Percentiles rank a stretch among this genome's conserved stretches.
Conservation (phyloP, 441 rosid species). For the Gossypium trilobum region DNA sequence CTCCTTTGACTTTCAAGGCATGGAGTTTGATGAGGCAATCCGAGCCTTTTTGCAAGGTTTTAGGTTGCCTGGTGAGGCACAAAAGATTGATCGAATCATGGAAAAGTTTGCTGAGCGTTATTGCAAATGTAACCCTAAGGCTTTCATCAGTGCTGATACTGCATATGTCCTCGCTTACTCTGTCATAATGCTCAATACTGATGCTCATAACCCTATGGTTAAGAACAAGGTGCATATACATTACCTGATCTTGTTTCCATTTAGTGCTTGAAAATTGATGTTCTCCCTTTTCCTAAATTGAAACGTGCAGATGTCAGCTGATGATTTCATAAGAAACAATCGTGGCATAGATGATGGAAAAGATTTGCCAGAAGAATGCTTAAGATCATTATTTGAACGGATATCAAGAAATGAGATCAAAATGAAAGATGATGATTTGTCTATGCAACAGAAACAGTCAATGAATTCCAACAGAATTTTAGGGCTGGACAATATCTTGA, state of each 20-base stretch:
- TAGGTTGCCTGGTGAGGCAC: slow-evolving; percentile 99
- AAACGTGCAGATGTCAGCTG: slow-evolving; percentile 83
- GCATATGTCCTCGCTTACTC: slow-evolving; percentile 98
- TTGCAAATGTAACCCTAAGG: slow-evolving; percentile 92
- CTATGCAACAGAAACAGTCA: slow-evolving; percentile 68
- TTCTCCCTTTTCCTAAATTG: slow-evolving; percentile 14
- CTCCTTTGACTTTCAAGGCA: slow-evolving; percentile 76
- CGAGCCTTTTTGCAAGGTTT: slow-evolving; percentile 80
- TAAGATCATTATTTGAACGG: slow-evolving; percentile 81
- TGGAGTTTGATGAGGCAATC: slow-evolving; percentile 97
- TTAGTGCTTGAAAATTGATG: slow-evolving; percentile 22
- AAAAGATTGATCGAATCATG: slow-evolving; percentile 96
- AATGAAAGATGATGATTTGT: slow-evolving; percentile 84
- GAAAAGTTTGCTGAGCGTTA: slow-evolving; percentile 94
- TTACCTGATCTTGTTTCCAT: slow-evolving; percentile 14
- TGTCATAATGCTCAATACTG: slow-evolving; percentile 93
- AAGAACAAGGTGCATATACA: slow-evolving; percentile 72
- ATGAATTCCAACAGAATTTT: slow-evolving; percentile 61
- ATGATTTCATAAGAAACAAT: slow-evolving; percentile 90
- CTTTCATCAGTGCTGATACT: slow-evolving; percentile 90
- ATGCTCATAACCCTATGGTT: slow-evolving; percentile 96
- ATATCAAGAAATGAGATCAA: slow-evolving; percentile 90
- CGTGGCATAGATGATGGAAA: slow-evolving; percentile 97
- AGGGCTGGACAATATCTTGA: slow-evolving; percentile 85
- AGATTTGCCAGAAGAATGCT: slow-evolving; percentile 80